Base-by-base conservation (phyloP, 306 rosid species). In the Medicago lupulina region DNA sequence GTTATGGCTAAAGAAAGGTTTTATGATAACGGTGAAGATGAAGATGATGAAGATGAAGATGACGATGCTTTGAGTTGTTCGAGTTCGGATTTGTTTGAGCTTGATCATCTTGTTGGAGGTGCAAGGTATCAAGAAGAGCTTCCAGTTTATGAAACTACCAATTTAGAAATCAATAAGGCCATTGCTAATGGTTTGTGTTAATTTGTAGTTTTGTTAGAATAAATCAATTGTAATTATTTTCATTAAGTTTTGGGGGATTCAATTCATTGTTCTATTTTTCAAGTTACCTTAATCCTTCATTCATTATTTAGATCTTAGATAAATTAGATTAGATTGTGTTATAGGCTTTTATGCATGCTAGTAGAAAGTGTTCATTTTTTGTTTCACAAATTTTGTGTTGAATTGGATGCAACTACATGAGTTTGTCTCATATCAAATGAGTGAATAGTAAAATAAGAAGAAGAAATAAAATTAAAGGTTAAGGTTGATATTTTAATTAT, bases 101-200 rank as follows among this genome's bases (percentile, higher is more conserved):
- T 91, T 34, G 90, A 91, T 86, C 95, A 83, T 38, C 86, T 85
- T 31, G 79, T 87, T 68, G 97, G 94, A 70, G 84, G 76, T 79
- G 89, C 83, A 43, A 89, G 89, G 81, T 91, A 87, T 51, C 79
- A 80, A 51, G 87, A 89, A 71, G 97, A 91, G 79, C 95, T 91
- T 80, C 95, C 95, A 0, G 97, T 91, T 74, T 91, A 89, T 76
- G 97, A 86, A 83, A 89, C 95, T 75, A 91, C 97, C 3, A 83
- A 78, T 82, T 71, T 91, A 34, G 87, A 82, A 79, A 89, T 89
- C 9, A 87, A 91, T 60, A 87, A 86, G 68, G 95, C 95, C 74
- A 89, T 91, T 78, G 94, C 92, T 18, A 83, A 83, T 76, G 91
- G 97, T 66, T 79, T 89, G 53, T 67, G 80, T 16, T 34, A 34